A percentile compares a stretch with the other conserved stretches of the same genome.
Evolutionary conservation across 2,329 filamentous ascomycete genomes (phyloP).

Genomic region (Truncatella angustata): DNA sequence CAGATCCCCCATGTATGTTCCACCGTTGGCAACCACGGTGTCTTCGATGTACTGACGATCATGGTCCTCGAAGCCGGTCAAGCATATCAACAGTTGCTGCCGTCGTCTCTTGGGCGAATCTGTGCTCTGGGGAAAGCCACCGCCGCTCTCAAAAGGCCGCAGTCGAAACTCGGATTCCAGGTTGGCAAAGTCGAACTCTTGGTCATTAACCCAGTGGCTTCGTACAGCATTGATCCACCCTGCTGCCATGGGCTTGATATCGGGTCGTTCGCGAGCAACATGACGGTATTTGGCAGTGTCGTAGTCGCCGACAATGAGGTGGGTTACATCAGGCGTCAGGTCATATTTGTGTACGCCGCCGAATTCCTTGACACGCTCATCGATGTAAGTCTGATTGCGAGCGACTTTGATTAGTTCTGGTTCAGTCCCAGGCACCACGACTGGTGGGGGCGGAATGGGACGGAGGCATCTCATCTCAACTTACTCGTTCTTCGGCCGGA

Average conservation of each 20-base stretch:
- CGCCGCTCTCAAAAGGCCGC: constrained; percentile 58
- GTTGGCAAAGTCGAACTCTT: constrained; percentile 67
- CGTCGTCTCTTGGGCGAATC: constrained; percentile 28
- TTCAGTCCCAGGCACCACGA: not conserved
- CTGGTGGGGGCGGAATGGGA: constrained; percentile 6
- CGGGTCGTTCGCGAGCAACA: constrained; percentile 83
- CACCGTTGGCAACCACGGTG: constrained; percentile 68
- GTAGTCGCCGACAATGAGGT: constrained; percentile 86
- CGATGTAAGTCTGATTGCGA: constrained; percentile 57
- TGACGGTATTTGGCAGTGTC: constrained; percentile 94
- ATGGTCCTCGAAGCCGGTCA: constrained; percentile 55
- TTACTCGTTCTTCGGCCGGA: constrained; percentile 72
- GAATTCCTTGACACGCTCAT: constrained; percentile 69
- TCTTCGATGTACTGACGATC: constrained; percentile 55
- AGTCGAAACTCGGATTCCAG: constrained; percentile 68
- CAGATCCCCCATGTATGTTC: constrained; percentile 82
- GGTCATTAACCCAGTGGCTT: constrained; percentile 75
- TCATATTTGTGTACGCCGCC: constrained; percentile 87
- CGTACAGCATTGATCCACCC: constrained; percentile 82
- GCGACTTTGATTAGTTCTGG: no score
- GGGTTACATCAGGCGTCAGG: constrained; percentile 90
- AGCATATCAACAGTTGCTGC: constrained; percentile 47
- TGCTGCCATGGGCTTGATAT: constrained; percentile 79
- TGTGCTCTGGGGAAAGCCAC: constrained; percentile 34
- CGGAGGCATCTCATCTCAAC: constrained; percentile 22